Evolutionary conservation across 2,329 filamentous ascomycete species (phyloP), one percentile per base, ranked within the genome.

Genomic region (Ophiosphaerella narmari): DNA sequence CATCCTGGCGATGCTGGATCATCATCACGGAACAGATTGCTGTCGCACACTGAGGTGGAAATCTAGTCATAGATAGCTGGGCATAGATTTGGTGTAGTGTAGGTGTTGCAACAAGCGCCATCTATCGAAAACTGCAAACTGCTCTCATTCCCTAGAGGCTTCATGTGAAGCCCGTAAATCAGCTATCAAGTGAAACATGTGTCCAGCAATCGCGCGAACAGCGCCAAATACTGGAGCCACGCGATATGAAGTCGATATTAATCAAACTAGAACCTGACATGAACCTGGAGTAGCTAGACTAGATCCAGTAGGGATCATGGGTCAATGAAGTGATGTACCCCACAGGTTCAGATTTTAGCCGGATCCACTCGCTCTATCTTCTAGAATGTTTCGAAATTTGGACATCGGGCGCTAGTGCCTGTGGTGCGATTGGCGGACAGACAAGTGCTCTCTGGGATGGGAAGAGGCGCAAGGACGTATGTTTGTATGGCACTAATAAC

Each of bases 311-410:
- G 29, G 44, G 40, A 31, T 43, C 51, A 36, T 32, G 47, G 43
- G 12, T 36, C 45, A 33, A 42, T 29, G 29, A 14, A 33, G 16
- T 9, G 21, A 46, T 43, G 45, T 44, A 51, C 48, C 44, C 52
- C 52, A 51, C 45, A 50, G 32, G 41, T 48, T 39, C 18, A 18
- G 46, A 33, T n/a, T 47, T 52, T 52, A 48, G 4, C 47, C 43
- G 47, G 44, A 24, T 36, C 31, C 43, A 39, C 33, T 44, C 35
- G n/a, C 12, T n/a, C 9, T 13, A 29, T 21, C 38, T 54, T 54
- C 52, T 54, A 38, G 52, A 54, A 54, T 46, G 44, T 45, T 50
- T 48, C 21, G 29, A 48, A 50, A 46, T 31, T 14, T 46, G 11
- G 41, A 41, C 23, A 36, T 5, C 18, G 26, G 12, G 11, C 24